Conservation (phyloP, 164 flowering plant species). For the Akebia trifoliata region DNA sequence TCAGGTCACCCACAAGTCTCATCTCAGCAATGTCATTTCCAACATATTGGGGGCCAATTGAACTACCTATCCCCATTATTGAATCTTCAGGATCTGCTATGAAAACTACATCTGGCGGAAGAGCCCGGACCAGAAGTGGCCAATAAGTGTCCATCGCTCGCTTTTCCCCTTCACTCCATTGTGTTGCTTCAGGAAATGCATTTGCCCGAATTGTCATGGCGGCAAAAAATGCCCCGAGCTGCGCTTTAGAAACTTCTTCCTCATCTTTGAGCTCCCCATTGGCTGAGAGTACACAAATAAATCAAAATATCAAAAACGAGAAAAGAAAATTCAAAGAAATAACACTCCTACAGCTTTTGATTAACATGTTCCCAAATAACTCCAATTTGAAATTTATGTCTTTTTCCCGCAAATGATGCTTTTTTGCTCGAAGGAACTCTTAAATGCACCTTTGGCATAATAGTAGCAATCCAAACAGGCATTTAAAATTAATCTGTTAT, state of each 20-base stretch:
- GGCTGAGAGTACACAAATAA: constrained; percentile 27
- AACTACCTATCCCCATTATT: constrained; percentile 67
- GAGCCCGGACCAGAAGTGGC: constrained; percentile 67
- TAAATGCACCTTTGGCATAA: too few relatives aligned
- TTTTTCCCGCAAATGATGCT: too few relatives aligned
- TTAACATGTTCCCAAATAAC: too few relatives aligned
- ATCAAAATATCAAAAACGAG: not conserved
- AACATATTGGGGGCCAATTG: constrained; percentile 72
- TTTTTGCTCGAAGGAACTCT: too few relatives aligned
- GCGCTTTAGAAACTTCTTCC: constrained; percentile 78
- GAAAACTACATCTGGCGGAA: constrained; percentile 78
- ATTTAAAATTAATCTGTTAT: not conserved
- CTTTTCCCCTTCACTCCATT: constrained; percentile 98
- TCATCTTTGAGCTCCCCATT: constrained; percentile 88
- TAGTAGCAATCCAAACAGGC: too few relatives aligned
- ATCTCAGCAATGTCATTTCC: constrained; percentile 66
- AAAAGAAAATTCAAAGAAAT: not conserved
- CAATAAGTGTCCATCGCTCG: constrained; percentile 78
- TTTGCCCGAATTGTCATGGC: constrained; percentile 96
- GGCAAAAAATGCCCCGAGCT: constrained; percentile 94
- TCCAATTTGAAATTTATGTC: too few relatives aligned
- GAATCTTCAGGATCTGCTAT: constrained; percentile 98
- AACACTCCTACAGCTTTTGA: too few relatives aligned
- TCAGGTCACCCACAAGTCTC: constrained; percentile 95
- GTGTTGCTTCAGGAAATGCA: constrained; percentile 86